Evolutionary conservation across 768 basidiomycete species (phyloP), one percentile per base, ranked within the genome.

Genomic region (Steccherinum ochraceum): DNA sequence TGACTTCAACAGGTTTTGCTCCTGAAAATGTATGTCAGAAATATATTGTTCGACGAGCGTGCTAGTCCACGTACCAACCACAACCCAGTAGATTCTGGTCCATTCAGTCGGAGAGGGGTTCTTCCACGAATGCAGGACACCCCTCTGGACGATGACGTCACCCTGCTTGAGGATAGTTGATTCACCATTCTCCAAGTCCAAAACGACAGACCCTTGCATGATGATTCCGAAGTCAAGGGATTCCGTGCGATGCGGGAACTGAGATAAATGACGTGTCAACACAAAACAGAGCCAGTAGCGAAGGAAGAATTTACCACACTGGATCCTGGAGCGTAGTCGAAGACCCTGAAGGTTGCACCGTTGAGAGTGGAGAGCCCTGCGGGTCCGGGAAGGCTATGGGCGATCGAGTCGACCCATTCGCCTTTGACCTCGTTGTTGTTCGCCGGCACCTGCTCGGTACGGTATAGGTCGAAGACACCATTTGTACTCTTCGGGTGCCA

Each of bases 161-260:
- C 61, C 62, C 42, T 56, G 52, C 12, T 60, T 58, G 12, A 65
- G 25, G 18, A 46, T 48, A 12, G 60, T 52, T 1, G 52, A 30
- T 43, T 58, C 44, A 12, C 58, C 61, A 21, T 61, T 58, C 13
- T 65, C 62, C 12, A 62, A 46, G 13, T 56, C 54, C 1, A 61
- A 52, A 10, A 52, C 51, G 16, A 65, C 47, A 2, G 54, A 39
- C 3, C 64, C 64, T 24, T 50, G 50, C 4, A 48, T 48, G 10
- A 64, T 20, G 43, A 63, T 56, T 5, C 53, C 57, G 26, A 64
- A 64, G 48, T 65, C 64, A 30, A 64, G 25, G 18, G 61, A 54
- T 3, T 48, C 43, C 0, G 61, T 60, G 5, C 63, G 53, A 45
- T 64, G 61, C 23, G 58, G 40, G 19, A 54, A 55, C 63, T 58